Percentiles rank a stretch among this genome's conserved stretches.
Evolutionary conservation across 805 yeast species (phyloP).

Genomic region (Hagleromyces aurorensis): DNA sequence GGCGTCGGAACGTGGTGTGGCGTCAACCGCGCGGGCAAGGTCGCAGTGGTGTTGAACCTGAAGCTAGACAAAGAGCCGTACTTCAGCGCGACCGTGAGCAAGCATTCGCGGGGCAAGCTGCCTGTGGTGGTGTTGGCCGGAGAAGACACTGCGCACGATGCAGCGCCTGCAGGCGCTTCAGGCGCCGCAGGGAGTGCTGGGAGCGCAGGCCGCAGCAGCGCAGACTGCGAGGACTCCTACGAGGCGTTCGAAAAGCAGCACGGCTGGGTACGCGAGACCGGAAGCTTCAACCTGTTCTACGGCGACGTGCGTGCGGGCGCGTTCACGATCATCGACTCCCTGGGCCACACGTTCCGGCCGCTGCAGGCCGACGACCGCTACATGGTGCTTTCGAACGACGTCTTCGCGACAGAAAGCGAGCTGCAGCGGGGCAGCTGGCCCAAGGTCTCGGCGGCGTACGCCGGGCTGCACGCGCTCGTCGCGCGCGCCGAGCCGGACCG

Average conservation of each 20-base stretch:
- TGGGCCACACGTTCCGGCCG: constrained; percentile 22
- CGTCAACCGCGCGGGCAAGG: constrained; percentile 43
- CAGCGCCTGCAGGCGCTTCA: not conserved
- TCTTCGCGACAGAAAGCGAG: constrained; percentile 18
- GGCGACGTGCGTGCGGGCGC: constrained; percentile 26
- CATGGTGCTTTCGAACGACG: constrained; percentile 29
- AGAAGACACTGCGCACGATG: constrained; percentile 2
- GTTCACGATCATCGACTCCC: constrained; percentile 24
- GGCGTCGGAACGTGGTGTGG: constrained; percentile 90
- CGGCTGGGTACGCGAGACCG: constrained; percentile 16
- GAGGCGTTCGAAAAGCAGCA: constrained; percentile 19
- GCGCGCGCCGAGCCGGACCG: no score
- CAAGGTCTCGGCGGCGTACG: constrained; percentile 53
- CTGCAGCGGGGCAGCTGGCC: constrained; percentile 65
- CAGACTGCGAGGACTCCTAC: constrained; percentile 25
- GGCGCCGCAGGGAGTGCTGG: not conserved
- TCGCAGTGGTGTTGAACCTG: constrained; percentile 72
- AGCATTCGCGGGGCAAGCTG: constrained; percentile 14
- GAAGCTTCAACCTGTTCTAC: constrained; percentile 32
- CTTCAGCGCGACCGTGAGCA: no score
- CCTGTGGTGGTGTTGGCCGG: constrained; percentile 21
- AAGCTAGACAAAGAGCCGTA: constrained; percentile 40
- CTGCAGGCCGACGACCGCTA: constrained; percentile 12
- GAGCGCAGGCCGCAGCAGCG: no score
- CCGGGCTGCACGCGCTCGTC: constrained; percentile 33